Evolutionary conservation across 768 basidiomycete genomes (phyloP), one percentile per base, ranked within the genome.

Genomic region (Hericium rajendrae): DNA sequence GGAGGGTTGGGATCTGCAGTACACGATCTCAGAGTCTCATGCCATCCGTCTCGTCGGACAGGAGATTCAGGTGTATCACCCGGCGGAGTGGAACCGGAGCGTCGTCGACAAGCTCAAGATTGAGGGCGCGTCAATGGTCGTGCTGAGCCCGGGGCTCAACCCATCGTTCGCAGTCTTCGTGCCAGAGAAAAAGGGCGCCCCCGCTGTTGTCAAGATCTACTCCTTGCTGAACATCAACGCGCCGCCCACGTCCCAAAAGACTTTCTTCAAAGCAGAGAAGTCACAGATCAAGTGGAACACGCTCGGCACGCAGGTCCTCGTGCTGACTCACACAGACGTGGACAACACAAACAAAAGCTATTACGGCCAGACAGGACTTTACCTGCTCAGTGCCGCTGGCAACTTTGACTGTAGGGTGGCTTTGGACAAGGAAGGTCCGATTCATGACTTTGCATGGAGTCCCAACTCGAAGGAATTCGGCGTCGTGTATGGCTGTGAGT

Each of bases 331-430:
- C 67, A 95, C 94, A 4, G 97, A 99, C 65, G 94, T 97, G 54
- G 95, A 99, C 67, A 91, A 91, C 68, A 87, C 91, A 49, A 95
- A 95, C 71, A 97, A 91, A 80, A 94, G 87, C 66, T 99, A 99
- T 71, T 99, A 98, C 63, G 97, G 97, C 55, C 95, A 98, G 76
- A 97, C 94, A 2, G 91, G 91, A 54, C 75, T 99, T 66, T 97
- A 95, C 72, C 79, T 97, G 13, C 81, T 98, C 60, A 93, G 86
- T 61, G 84, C 93, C 16, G 87, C 91, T 9, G 94, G 95, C 15
- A 90, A 92, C 64, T 97, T 94, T 64, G 94, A 97, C 68, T 92
- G 91, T 67, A 79, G 92, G 28, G 88, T 98, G 26, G 74, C 78
- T 1, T 74, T 91, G 64, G 94, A 97, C 73, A 97, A 97, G 75